These are phyloP conservation scores for Garcia nutans DNA, from an alignment of 345 rosid genomes.

Conservation along the genomic window DNA sequence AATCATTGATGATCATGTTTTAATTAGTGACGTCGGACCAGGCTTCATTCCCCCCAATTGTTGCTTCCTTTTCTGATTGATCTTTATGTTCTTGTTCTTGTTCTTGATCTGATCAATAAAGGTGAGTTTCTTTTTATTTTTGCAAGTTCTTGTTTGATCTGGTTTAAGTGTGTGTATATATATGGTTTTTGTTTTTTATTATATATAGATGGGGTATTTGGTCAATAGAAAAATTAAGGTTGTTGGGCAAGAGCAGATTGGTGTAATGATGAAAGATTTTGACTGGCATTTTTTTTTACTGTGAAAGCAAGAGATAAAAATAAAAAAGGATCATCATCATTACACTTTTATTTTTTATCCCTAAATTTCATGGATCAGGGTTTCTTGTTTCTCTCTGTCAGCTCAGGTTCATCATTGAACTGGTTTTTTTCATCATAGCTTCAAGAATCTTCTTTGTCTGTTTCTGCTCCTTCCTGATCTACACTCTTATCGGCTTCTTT, in stretches of 20 bases:
- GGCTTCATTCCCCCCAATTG: conserved; percentile 96
- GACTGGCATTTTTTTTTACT: conserved; percentile 34
- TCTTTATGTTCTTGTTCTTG: neutral
- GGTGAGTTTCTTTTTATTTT: neutral
- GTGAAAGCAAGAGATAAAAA: conserved; percentile 1
- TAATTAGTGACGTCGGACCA: conserved; percentile 87
- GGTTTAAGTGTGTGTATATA: neutral
- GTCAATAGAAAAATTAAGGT: conserved; percentile 19
- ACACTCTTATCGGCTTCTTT: conserved; percentile 17
- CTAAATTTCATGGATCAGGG: conserved; percentile 38
- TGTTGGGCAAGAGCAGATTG: conserved; percentile 48
- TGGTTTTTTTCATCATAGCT: conserved; percentile 40
- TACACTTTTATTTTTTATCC: conserved; percentile 20
- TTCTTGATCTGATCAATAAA: neutral
- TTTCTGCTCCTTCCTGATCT: conserved; percentile 32
- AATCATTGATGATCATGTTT: conserved; percentile 22
- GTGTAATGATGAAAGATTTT: conserved; percentile 64
- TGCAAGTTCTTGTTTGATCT: neutral
- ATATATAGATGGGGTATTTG: conserved; percentile 15
- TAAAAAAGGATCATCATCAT: conserved; percentile 54
- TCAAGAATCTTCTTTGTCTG: conserved; percentile 45
- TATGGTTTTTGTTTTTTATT: neutral
- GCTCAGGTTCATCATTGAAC: conserved; percentile 42
- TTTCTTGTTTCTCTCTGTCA: conserved; percentile 33
- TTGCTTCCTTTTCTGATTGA: conserved; percentile 26